Evolutionary conservation across 805 yeast species (phyloP).

Genomic region (Peterozyma xylosa): DNA sequence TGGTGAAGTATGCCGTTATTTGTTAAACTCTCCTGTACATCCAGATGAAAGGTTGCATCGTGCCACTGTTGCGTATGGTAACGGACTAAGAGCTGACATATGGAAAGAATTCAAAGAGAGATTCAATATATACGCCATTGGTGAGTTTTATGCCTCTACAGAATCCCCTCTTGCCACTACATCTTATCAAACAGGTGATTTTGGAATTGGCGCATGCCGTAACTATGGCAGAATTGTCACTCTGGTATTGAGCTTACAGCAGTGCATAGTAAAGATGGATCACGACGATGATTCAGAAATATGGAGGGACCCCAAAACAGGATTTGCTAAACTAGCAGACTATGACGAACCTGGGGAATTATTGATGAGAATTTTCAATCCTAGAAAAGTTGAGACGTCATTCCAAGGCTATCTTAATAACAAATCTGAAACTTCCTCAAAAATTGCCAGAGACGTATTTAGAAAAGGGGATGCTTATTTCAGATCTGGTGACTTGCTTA

Average conservation of each 20-base stretch:
- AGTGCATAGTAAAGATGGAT: conserved; percentile 64
- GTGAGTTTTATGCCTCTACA: conserved; percentile 91
- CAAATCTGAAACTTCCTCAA: conserved; percentile 68
- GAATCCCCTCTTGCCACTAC: conserved; percentile 89
- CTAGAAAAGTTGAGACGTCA: conserved; percentile 56
- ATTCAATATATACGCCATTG: conserved; percentile 67
- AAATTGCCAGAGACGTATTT: conserved; percentile 67
- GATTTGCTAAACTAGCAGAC: conserved; percentile 48
- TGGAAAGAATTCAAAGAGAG: conserved; percentile 77
- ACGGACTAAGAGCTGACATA: conserved; percentile 83
- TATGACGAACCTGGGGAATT: conserved; percentile 79
- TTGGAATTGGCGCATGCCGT: conserved; percentile 85
- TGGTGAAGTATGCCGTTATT: conserved; percentile 89
- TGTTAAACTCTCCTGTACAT: conserved; percentile 56
- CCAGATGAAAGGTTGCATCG: conserved; percentile 59
- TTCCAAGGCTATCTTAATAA: conserved; percentile 90
- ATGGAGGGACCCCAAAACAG: conserved; percentile 60
- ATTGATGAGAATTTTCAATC: conserved; percentile 63
- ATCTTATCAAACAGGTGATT: conserved; percentile 66
- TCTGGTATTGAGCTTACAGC: conserved; percentile 42
- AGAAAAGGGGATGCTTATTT: conserved; percentile 87
- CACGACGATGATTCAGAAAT: conserved; percentile 69
- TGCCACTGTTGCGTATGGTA: conserved; percentile 75
- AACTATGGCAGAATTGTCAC: conserved; percentile 61
- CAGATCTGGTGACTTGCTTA: conserved; percentile 79